Evolutionary conservation across 169 alveolate genomes (phyloP).

Genomic region (Plasmodium blacklocki): DNA sequence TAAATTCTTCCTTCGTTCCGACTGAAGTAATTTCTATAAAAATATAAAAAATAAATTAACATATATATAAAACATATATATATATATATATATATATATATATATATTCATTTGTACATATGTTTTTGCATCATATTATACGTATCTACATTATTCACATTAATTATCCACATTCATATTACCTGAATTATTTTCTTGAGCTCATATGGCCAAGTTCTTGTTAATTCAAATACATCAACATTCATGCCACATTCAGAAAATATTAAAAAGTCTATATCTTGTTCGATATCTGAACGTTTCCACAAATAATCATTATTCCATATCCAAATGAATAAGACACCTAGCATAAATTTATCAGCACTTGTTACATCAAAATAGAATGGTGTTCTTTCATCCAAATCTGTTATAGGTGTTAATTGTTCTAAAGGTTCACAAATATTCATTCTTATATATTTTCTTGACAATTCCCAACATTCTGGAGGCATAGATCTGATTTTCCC

Average conservation of each 20-base stretch:
- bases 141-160: not conserved
- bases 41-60: not conserved
- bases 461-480: constrained; percentile 86
- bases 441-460: constrained; percentile 73
- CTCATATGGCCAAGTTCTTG: constrained; percentile 51
- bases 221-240: constrained; percentile 31
- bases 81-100: too few relatives aligned
- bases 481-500: constrained; percentile 89
- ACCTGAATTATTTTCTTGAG: constrained; percentile 46
- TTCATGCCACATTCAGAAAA: constrained; percentile 43
- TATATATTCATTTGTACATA: not conserved
- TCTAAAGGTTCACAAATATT: constrained; percentile 26
- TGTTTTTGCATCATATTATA: not conserved
- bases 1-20: constrained; percentile 36
- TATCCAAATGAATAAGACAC: constrained; percentile 83
- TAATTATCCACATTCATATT: not conserved
- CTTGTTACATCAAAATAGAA: constrained; percentile 82
- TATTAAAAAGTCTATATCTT: constrained; percentile 77
- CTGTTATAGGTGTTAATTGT: constrained; percentile 15
- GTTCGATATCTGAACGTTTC: constrained; percentile 83
- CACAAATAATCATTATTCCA: constrained; percentile 89
- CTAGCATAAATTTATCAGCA: constrained; percentile 81
- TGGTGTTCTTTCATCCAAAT: constrained; percentile 64
- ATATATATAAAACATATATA: too few relatives aligned
- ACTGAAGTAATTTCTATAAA: constrained; percentile 36